A percentile compares a stretch with the other conserved stretches of the same genome.
These are phyloP conservation scores for Cyclotella atomus DNA, from an alignment of 108 stramenopile species.

Conservation along the genomic window DNA sequence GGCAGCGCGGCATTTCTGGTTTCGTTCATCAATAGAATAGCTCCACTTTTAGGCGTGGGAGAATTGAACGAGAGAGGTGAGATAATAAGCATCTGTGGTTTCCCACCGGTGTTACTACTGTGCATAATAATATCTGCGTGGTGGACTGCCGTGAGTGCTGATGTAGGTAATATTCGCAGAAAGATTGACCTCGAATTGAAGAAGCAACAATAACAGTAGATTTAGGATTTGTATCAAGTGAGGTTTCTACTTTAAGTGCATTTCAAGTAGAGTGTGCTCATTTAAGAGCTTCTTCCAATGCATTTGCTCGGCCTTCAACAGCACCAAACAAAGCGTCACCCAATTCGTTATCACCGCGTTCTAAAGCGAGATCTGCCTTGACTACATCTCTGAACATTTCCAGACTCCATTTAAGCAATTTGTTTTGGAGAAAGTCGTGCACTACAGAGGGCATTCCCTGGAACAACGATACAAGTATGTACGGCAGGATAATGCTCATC, in stretches of 20 bases:
- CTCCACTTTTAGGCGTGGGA: slow-evolving; percentile 54
- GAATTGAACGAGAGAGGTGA: slow-evolving; percentile 48
- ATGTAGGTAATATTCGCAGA: slow-evolving; percentile 77
- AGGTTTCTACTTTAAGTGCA: too few relatives aligned
- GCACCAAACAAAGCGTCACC: slow-evolving; percentile 88
- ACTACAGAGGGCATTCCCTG: slow-evolving; percentile 64
- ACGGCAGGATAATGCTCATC: slow-evolving; percentile 77
- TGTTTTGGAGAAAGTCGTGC: slow-evolving; percentile 86
- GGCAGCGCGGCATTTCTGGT: slow-evolving; percentile 90
- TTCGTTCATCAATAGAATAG: slow-evolving; percentile 60
- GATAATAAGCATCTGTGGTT: slow-evolving; percentile 68
- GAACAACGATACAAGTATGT: slow-evolving; percentile 71
- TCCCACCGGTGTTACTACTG: slow-evolving; percentile 78
- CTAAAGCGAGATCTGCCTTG: slow-evolving; percentile 85
- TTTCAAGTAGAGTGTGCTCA: too few relatives aligned
- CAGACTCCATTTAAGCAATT: slow-evolving; percentile 87
- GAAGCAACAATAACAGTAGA: slow-evolving; percentile 45
- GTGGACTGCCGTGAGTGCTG: slow-evolving; percentile 87
- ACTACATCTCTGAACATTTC: slow-evolving; percentile 92
- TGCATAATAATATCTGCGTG: slow-evolving; percentile 76
- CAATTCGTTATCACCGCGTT: slow-evolving; percentile 84
- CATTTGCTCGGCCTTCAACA: slow-evolving; percentile 83
- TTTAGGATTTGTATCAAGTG: too few relatives aligned
- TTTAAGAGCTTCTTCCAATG: slow-evolving; percentile 70
- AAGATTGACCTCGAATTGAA: slow-evolving; percentile 84